These are phyloP conservation scores for Candida tetrigidarum DNA, from an alignment of 1,139 yeast genomes.

Conservation along the genomic window DNA sequence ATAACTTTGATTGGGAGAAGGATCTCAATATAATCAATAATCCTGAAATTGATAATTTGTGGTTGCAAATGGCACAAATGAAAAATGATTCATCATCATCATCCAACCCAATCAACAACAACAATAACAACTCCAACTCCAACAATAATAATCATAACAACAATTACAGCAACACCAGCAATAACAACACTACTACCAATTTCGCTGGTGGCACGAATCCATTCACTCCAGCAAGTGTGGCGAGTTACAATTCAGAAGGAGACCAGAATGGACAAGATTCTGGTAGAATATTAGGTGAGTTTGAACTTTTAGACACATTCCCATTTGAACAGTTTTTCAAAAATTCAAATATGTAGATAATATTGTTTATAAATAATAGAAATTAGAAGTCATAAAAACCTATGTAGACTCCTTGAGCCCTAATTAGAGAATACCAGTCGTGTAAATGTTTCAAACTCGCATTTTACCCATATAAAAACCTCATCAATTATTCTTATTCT, in stretches of 20 bases:
- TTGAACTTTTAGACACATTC: neutral
- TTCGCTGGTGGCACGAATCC: neutral
- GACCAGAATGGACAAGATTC: neutral
- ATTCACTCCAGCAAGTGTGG: neutral
- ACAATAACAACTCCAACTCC: no score
- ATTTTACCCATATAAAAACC: no score
- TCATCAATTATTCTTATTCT: no score
- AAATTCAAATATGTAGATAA: no score
- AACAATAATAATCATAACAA: neutral
- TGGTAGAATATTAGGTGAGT: neutral
- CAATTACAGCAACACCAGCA: neutral
- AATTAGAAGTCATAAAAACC: no score
- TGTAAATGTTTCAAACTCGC: no score
- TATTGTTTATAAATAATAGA: no score
- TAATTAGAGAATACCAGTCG: no score
- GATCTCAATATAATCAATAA: slow-evolving; percentile 28
- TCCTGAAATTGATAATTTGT: slow-evolving; percentile 40
- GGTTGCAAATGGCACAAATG: slow-evolving; percentile 38
- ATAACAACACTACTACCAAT: neutral
- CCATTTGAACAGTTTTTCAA: slow-evolving; percentile 4
- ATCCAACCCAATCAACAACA: neutral
- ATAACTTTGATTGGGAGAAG: slow-evolving; percentile 18
- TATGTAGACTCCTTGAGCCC: no score
- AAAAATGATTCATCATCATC: slow-evolving; percentile 18
- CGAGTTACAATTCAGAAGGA: neutral